Evolutionary conservation across 169 alveolate species (phyloP).

Genomic region (Plasmodium chabaudi): DNA sequence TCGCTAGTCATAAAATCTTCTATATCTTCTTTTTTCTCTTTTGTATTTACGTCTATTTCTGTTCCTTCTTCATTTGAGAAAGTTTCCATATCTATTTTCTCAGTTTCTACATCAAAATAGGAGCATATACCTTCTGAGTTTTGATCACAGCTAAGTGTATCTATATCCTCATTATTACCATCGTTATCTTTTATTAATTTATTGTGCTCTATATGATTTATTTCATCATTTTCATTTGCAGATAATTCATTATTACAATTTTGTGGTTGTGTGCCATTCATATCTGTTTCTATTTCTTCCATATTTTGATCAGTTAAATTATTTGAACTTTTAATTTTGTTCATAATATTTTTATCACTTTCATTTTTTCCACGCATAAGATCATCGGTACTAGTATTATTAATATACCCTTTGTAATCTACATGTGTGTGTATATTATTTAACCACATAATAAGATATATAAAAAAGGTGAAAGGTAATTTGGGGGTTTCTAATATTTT

Average conservation of each 20-base stretch:
- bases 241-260: background rate
- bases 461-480: constrained; percentile 70
- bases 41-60: background rate
- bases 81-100: background rate
- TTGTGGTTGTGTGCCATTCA: background rate
- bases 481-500: constrained; percentile 67
- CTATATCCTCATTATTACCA: background rate
- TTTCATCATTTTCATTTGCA: background rate
- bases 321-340: background rate
- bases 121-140: background rate
- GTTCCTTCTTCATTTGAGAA: background rate
- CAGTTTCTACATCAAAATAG: constrained; percentile 1
- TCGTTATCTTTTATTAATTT: background rate
- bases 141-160: background rate
- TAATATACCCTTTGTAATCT: constrained; percentile 68
- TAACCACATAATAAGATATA: constrained; percentile 59
- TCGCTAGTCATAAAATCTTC: background rate
- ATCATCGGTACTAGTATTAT: constrained; percentile 19
- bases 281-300: background rate
- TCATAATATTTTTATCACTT: background rate
- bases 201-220: background rate
- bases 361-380: background rate
- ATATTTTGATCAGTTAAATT: background rate
- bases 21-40: background rate
- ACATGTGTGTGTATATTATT: constrained; percentile 46